phyloP scores from a whole-genome alignment of 768 basidiomycete species.

The Lactarius deliciosus region DNA sequence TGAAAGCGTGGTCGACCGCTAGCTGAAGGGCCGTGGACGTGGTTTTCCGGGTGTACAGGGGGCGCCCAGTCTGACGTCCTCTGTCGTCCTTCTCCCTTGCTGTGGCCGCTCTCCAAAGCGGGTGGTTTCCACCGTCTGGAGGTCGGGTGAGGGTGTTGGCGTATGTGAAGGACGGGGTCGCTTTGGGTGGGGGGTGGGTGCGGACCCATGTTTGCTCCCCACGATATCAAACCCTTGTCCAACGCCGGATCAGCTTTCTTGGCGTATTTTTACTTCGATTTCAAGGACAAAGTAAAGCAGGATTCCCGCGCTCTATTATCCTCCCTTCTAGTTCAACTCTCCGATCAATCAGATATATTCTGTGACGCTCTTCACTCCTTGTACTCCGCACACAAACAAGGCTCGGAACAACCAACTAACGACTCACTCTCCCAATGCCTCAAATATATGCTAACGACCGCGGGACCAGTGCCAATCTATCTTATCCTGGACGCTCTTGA shows the following conservation, averaged over 20 bases:
- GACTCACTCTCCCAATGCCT: background rate
- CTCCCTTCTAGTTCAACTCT: background rate
- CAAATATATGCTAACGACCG: background rate
- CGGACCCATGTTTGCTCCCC: too few relatives aligned
- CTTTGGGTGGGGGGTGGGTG: too few relatives aligned
- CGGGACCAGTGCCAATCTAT: background rate
- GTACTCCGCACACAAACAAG: background rate
- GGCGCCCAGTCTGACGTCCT: too few relatives aligned
- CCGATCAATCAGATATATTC: background rate
- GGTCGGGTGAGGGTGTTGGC: too few relatives aligned
- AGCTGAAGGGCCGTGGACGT: too few relatives aligned
- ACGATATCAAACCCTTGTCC: background rate
- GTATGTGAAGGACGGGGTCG: too few relatives aligned
- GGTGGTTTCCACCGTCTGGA: too few relatives aligned
- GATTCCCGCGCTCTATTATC: background rate
- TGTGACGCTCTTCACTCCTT: background rate
- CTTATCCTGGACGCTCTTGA: constrained; percentile 6
- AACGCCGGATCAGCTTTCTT: background rate
- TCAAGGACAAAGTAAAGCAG: background rate
- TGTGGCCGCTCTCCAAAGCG: too few relatives aligned
- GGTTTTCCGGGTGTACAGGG: too few relatives aligned
- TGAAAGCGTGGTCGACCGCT: too few relatives aligned
- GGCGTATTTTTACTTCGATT: background rate
- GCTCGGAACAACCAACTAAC: background rate
- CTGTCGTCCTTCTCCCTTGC: too few relatives aligned